Evolutionary conservation across 768 basidiomycete species (phyloP).

Genomic region (Tricholoma hemisulphureum): DNA sequence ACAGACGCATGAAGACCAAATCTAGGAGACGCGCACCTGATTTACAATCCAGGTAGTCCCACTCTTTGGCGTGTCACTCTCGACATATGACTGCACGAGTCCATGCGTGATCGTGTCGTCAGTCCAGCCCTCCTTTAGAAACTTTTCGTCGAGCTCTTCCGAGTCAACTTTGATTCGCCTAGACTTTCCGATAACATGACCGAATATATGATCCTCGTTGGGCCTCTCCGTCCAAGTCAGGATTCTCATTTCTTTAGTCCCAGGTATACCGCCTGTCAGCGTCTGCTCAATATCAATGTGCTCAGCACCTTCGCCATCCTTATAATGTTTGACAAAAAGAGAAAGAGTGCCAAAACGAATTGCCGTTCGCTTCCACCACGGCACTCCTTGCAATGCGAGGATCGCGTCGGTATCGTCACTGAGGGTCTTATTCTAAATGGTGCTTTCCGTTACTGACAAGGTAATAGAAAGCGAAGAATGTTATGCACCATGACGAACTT

Average conservation of each 20-base stretch:
- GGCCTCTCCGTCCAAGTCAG: constrained; percentile 54
- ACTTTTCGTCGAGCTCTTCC: constrained; percentile 42
- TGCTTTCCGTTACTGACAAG: neutral
- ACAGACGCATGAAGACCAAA: neutral
- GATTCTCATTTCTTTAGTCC: constrained; percentile 54
- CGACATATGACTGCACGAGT: constrained; percentile 44
- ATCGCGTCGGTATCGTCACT: constrained; percentile 64
- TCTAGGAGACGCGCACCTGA: constrained; percentile 44
- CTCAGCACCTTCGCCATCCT: constrained; percentile 56
- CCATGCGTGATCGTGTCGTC: constrained; percentile 42
- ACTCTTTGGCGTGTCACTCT: constrained; percentile 66
- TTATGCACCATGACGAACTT: constrained; percentile 56
- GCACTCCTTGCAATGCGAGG: constrained; percentile 66
- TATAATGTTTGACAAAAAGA: constrained; percentile 62
- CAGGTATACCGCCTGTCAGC: constrained; percentile 60
- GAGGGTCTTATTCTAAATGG: constrained; percentile 61
- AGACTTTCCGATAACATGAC: constrained; percentile 52
- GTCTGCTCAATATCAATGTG: constrained; percentile 67
- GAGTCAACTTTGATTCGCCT: constrained; percentile 45
- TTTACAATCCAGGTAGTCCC: constrained; percentile 57
- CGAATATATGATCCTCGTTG: constrained; percentile 64
- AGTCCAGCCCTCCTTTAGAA: constrained; percentile 42
- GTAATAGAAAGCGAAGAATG: neutral
- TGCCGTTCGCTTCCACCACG: constrained; percentile 67
- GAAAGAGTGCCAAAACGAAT: constrained; percentile 59